Conservation (phyloP, 2,329 filamentous ascomycete species). For the Metarhizium sp. region DNA sequence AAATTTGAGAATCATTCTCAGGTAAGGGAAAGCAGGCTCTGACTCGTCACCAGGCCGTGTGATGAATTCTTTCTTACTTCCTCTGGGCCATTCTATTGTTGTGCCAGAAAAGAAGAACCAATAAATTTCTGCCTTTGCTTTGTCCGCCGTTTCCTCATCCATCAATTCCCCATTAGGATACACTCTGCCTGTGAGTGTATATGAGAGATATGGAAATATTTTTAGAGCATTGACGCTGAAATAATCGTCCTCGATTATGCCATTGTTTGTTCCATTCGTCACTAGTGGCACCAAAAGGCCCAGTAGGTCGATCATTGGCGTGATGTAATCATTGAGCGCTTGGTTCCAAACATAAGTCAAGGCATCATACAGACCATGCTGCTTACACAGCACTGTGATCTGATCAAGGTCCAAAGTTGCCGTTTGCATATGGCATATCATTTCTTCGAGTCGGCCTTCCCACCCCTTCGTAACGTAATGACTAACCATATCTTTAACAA, state of each 20-base stretch:
- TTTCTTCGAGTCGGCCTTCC: conserved; percentile 76
- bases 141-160: conserved; percentile 59
- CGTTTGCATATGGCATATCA: conserved; percentile 89
- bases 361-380: conserved; percentile 87
- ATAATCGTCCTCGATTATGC: conserved; percentile 50
- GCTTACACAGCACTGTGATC: conserved; percentile 81
- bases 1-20: conserved; percentile 76
- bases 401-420: conserved; percentile 89
- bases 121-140: conserved; percentile 82
- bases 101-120: conserved; percentile 88
- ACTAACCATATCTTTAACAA: conserved; percentile 77
- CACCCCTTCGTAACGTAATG: conserved; percentile 71
- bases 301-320: conserved; percentile 77
- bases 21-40: conserved; percentile 75
- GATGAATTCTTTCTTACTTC: conserved; percentile 48
- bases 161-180: conserved; percentile 80
- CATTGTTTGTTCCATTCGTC: conserved; percentile 44
- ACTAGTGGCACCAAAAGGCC: conserved; percentile 54
- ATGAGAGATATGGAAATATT: conserved; percentile 90
- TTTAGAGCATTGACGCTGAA: conserved; percentile 70
- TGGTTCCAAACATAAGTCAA: conserved; percentile 96
- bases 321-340: conserved; percentile 80
- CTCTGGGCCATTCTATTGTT: conserved; percentile 64
- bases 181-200: conserved; percentile 77
- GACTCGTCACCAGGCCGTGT: conserved; percentile 46